These are phyloP conservation scores for Debaryomyces prosopidis DNA, from an alignment of 805 yeast genomes.

Conservation along the genomic window DNA sequence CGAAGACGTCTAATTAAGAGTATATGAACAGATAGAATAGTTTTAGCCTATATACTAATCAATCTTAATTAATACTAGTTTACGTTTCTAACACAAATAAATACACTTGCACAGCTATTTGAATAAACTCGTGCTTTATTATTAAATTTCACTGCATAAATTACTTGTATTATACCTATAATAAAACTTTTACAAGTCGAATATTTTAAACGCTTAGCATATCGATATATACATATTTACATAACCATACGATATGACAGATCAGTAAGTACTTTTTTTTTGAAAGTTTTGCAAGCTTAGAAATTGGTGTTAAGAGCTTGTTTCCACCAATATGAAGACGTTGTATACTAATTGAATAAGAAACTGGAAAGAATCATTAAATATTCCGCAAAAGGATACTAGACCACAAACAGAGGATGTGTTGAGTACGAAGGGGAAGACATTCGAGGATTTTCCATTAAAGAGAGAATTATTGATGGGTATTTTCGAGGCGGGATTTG, in stretches of 20 bases:
- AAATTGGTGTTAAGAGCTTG: too few species aligned
- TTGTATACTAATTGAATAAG: constrained; percentile 6
- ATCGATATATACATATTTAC: too few species aligned
- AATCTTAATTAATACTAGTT: not conserved
- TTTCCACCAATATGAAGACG: too few species aligned
- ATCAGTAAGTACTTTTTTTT: too few species aligned
- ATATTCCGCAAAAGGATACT: constrained; percentile 80
- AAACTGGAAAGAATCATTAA: constrained; percentile 71
- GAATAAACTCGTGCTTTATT: not conserved
- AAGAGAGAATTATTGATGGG: constrained; percentile 97
- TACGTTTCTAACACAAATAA: not conserved
- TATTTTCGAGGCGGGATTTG: constrained; percentile 97
- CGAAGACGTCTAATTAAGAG: not conserved
- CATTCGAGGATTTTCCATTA: constrained; percentile 88
- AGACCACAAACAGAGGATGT: constrained; percentile 98
- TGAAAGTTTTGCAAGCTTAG: too few species aligned
- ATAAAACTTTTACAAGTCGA: not conserved
- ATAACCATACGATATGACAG: too few species aligned
- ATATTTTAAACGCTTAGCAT: too few species aligned
- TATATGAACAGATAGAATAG: not conserved
- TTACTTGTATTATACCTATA: not conserved
- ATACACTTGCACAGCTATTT: too few species aligned
- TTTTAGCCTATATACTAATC: not conserved
- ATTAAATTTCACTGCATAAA: not conserved
- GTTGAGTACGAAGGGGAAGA: constrained; percentile 81